A percentile compares a stretch with the other conserved stretches of the same genome.
Conservation (phyloP, 441 rosid genomes). For the Geranium incanum region DNA sequence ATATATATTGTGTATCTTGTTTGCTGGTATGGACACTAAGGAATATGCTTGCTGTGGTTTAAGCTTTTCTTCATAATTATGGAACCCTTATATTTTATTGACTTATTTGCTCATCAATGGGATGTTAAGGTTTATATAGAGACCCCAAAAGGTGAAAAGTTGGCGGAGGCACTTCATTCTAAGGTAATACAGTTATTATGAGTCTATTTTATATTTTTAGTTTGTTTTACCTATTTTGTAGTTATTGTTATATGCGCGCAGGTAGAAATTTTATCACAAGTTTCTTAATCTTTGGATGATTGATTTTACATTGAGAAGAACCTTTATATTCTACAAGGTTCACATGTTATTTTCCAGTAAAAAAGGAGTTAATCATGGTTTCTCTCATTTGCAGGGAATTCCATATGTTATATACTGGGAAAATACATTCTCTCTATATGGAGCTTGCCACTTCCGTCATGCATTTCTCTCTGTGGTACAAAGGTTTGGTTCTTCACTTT, state of each 20-base stretch:
- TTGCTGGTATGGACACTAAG: not conserved
- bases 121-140: slow-evolving; percentile 72
- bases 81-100: slow-evolving; percentile 2
- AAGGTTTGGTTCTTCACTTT: slow-evolving; percentile 40
- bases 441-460: slow-evolving; percentile 76
- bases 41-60: not conserved
- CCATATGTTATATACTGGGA: slow-evolving; percentile 84
- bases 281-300: not conserved
- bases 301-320: not conserved
- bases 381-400: slow-evolving; percentile 58
- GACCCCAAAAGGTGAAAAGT: slow-evolving; percentile 62
- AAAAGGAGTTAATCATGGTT: slow-evolving; percentile 15
- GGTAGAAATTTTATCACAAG: not conserved
- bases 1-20: not conserved
- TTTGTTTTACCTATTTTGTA: not conserved
- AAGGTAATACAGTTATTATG: slow-evolving; percentile 44
- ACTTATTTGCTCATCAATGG: slow-evolving; percentile 12
- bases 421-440: slow-evolving; percentile 44
- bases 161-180: slow-evolving; percentile 79
- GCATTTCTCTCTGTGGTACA: slow-evolving; percentile 73
- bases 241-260: not conserved
- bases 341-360: slow-evolving; percentile 9
- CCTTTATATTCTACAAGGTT: slow-evolving; percentile 4
- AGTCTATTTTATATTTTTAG: not conserved
- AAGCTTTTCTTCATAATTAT: slow-evolving; percentile 1